phyloP scores from a whole-genome alignment of 1,284 basidiomycete genomes.

The Ceratobasidium sp. region DNA sequence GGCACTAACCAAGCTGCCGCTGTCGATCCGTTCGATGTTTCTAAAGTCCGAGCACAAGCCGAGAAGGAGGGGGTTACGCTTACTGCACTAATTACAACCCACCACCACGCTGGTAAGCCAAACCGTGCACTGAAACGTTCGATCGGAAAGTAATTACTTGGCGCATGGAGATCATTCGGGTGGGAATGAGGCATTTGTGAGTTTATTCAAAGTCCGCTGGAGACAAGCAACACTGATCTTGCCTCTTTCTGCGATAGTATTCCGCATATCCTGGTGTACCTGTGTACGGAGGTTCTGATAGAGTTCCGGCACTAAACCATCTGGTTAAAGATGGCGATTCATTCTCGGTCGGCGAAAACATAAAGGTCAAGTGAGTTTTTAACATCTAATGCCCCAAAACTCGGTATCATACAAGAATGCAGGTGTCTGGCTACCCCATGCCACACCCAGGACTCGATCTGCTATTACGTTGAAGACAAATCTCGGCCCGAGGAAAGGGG shows the following conservation, averaged over 20 bases:
- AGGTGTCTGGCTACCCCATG: constrained; percentile 92
- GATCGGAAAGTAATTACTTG: not conserved
- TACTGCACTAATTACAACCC: constrained; percentile 82
- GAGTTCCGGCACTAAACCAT: constrained; percentile 71
- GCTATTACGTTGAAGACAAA: constrained; percentile 76
- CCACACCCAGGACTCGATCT: constrained; percentile 97
- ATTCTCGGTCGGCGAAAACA: constrained; percentile 73
- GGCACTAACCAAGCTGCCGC: constrained; percentile 72
- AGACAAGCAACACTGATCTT: not conserved
- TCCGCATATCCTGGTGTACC: constrained; percentile 67
- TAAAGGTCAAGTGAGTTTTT: constrained; percentile 68
- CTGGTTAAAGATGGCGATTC: constrained; percentile 80
- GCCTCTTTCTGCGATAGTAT: not conserved
- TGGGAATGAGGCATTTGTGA: constrained; percentile 70
- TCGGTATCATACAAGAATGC: not conserved
- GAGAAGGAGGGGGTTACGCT: constrained; percentile 72
- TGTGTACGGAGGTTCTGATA: constrained; percentile 85
- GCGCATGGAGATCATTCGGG: constrained; percentile 77
- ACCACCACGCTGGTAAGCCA: constrained; percentile 68
- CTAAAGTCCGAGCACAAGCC: constrained; percentile 74
- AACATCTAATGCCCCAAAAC: not conserved
- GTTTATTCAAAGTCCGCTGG: constrained; percentile 31
- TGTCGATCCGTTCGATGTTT: constrained; percentile 69
- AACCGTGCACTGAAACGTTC: not conserved
- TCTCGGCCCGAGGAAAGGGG: constrained; percentile 59